phyloP scores from a whole-genome alignment of 768 basidiomycete genomes.

The Lentinula edodes region DNA sequence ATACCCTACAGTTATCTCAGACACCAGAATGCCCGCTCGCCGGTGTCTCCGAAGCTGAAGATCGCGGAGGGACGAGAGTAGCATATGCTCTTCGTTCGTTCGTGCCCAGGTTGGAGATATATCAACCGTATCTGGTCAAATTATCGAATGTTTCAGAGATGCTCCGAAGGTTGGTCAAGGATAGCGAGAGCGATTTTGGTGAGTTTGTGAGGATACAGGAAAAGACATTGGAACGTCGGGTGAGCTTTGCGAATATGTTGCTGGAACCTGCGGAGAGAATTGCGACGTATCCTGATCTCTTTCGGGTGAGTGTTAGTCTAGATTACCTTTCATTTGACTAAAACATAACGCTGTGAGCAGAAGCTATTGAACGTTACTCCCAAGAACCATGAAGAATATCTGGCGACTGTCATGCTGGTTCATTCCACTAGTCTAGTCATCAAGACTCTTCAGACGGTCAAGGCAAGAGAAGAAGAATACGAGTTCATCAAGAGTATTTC shows the following conservation, averaged over 20 bases:
- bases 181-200: constrained; percentile 67
- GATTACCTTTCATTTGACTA: neutral
- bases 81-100: constrained; percentile 56
- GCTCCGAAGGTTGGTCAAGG: constrained; percentile 44
- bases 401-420: constrained; percentile 59
- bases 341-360: constrained; percentile 32
- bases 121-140: constrained; percentile 81
- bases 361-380: constrained; percentile 66
- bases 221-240: constrained; percentile 38
- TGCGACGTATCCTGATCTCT: constrained; percentile 63
- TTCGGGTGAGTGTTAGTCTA: constrained; percentile 50
- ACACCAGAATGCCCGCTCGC: constrained; percentile 28
- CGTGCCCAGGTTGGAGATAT: constrained; percentile 67
- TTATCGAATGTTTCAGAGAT: constrained; percentile 54
- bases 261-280: constrained; percentile 74
- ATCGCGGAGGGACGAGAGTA: constrained; percentile 20
- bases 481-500: constrained; percentile 62
- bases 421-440: constrained; percentile 68
- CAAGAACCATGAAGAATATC: constrained; percentile 61
- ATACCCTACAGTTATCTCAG: constrained; percentile 37
- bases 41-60: constrained; percentile 31
- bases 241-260: constrained; percentile 55
- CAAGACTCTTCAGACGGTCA: constrained; percentile 79
- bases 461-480: constrained; percentile 82
- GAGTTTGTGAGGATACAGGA: constrained; percentile 78